Percentiles rank a stretch among this genome's conserved stretches.
Evolutionary conservation across 345 rosid species (phyloP).

Genomic region (Iberis pinnata): DNA sequence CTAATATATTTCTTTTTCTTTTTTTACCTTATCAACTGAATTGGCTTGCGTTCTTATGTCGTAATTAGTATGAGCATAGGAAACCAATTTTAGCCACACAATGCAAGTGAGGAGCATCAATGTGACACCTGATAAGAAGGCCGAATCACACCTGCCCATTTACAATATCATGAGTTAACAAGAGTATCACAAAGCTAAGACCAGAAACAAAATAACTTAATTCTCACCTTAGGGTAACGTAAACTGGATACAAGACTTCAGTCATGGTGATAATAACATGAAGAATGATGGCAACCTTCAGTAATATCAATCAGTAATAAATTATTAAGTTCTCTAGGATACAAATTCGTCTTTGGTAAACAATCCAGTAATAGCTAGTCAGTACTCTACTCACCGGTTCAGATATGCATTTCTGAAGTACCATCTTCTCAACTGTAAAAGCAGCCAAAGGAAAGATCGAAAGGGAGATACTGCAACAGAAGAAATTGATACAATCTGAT

Average conservation of each 20-base stretch:
- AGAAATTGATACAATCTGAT: neutral
- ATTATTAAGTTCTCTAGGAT: neutral
- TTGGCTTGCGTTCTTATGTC: constrained; percentile 73
- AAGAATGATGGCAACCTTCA: constrained; percentile 56
- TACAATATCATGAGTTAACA: constrained; percentile 21
- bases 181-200: constrained; percentile 12
- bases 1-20: neutral
- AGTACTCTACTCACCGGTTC: constrained; percentile 50
- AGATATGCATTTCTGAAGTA: constrained; percentile 43
- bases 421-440: constrained; percentile 68
- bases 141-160: constrained; percentile 78
- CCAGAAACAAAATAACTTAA: constrained; percentile 6
- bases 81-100: constrained; percentile 92
- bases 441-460: constrained; percentile 75
- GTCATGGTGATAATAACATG: constrained; percentile 65
- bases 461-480: constrained; percentile 65
- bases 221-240: constrained; percentile 73
- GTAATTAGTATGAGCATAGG: constrained; percentile 84
- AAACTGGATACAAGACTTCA: constrained; percentile 68
- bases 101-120: constrained; percentile 93
- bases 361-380: neutral
- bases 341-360: neutral
- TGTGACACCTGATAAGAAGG: constrained; percentile 72
- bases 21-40: constrained; percentile 55
- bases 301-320: neutral